Evolutionary conservation across 495 filamentous ascomycete species (phyloP).

Genomic region (Tuber magnatum): DNA sequence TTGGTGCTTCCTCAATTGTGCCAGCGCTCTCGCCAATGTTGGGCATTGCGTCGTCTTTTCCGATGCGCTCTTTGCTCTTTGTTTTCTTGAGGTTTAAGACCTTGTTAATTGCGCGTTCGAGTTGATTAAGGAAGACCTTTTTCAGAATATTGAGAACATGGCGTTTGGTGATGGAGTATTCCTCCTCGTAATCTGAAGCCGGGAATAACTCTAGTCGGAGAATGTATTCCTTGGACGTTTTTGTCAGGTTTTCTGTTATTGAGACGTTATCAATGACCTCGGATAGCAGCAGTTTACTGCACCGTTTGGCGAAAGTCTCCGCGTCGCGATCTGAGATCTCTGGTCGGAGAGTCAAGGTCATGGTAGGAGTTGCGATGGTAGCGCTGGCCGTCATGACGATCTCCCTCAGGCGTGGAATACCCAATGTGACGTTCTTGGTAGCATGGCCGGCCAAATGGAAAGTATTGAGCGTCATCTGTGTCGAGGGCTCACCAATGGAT

Average conservation of each 20-base stretch:
- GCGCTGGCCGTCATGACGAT: conserved; percentile 96
- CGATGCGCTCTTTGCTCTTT: conserved; percentile 55
- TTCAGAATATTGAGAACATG: conserved; percentile 78
- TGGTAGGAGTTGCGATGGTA: conserved; percentile 79
- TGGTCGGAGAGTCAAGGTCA: conserved; percentile 73
- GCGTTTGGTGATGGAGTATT: conserved; percentile 70
- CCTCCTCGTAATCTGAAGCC: conserved; percentile 66
- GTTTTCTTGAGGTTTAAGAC: conserved; percentile 71
- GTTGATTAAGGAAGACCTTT: conserved; percentile 61
- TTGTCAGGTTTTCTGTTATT: conserved; percentile 67
- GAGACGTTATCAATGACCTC: conserved; percentile 78
- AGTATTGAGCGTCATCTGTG: conserved; percentile 99
- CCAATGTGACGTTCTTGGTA: conserved; percentile 95
- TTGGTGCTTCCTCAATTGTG: conserved; percentile 47
- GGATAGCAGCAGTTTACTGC: conserved; percentile 77
- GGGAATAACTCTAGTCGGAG: conserved; percentile 79
- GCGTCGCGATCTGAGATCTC: conserved; percentile 63
- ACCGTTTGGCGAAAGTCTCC: conserved; percentile 81
- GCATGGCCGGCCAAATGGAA: conserved; percentile 99
- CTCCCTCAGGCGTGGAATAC: conserved; percentile 94
- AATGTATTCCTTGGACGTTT: conserved; percentile 73
- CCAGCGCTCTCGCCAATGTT: conserved; percentile 75
- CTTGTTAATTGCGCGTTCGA: conserved; percentile 60
- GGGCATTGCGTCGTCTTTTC: conserved; percentile 61
- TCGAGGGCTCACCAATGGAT: conserved; percentile 93